Percentiles rank a stretch among this genome's conserved stretches.
These are phyloP conservation scores for Rhamnella rubrinervis DNA, from an alignment of 331 rosid species.

Conservation along the genomic window DNA sequence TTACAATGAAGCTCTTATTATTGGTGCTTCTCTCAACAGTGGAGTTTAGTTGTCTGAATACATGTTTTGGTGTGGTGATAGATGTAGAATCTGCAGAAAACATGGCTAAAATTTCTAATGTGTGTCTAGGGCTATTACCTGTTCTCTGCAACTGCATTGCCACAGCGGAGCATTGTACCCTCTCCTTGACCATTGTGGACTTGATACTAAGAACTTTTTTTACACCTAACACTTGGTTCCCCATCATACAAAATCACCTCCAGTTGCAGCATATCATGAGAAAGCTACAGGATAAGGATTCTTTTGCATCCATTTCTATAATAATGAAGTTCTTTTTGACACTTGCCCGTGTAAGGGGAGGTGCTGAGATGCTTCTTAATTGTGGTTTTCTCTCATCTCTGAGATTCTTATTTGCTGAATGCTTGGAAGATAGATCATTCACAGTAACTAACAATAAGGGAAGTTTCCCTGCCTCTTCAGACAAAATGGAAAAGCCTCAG, in stretches of 20 bases:
- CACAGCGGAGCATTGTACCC: conserved; percentile 62
- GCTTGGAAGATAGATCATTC: conserved; percentile 40
- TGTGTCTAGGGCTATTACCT: conserved; percentile 68
- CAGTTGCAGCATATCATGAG: conserved; percentile 60
- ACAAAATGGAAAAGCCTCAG: conserved; percentile 50
- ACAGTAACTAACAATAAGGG: conserved; percentile 33
- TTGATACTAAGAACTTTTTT: conserved; percentile 65
- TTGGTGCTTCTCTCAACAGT: conserved; percentile 71
- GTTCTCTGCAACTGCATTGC: conserved; percentile 66
- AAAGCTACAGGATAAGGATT: conserved; percentile 70
- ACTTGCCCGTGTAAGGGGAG: conserved; percentile 76
- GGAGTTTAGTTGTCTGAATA: conserved; percentile 46
- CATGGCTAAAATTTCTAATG: conserved; percentile 60
- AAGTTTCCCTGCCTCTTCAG: conserved; percentile 35
- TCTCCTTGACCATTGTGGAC: conserved; percentile 65
- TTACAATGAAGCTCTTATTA: conserved; percentile 55
- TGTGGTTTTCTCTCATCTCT: conserved; percentile 73
- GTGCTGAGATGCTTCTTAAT: conserved; percentile 81
- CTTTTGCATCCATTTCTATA: conserved; percentile 46
- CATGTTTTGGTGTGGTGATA: conserved; percentile 35
- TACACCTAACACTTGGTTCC: conserved; percentile 78
- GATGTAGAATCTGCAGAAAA: conserved; percentile 47
- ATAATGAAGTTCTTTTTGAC: conserved; percentile 82
- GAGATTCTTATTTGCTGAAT: conserved; percentile 58
- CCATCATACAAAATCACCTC: conserved; percentile 69